phyloP scores from a whole-genome alignment of 768 basidiomycete genomes.

The Fomitopsis pulvina region DNA sequence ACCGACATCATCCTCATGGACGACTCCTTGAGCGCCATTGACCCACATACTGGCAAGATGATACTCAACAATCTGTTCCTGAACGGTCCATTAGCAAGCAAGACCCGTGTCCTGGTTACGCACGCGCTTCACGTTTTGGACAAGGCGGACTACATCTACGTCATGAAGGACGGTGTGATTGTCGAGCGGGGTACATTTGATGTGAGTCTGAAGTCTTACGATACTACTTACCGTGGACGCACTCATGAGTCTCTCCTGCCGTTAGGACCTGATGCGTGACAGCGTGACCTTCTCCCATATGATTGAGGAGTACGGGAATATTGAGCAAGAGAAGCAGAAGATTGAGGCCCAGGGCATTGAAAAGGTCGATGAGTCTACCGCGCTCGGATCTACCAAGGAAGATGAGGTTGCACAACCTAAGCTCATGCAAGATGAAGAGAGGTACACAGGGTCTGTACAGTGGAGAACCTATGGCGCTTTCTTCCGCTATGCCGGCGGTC shows the following conservation, averaged over 20 bases:
- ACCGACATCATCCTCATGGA: slow-evolving; percentile 75
- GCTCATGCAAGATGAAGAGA: slow-evolving; percentile 38
- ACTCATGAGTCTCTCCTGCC: too few relatives aligned
- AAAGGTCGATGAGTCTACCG: not conserved
- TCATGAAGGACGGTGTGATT: slow-evolving; percentile 53
- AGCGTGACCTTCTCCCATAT: slow-evolving; percentile 29
- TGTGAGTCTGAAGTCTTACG: slow-evolving; percentile 16
- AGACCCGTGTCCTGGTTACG: slow-evolving; percentile 84
- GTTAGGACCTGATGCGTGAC: slow-evolving; percentile 25
- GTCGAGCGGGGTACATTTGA: slow-evolving; percentile 37
- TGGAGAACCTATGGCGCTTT: slow-evolving; percentile 30
- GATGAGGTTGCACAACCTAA: not conserved
- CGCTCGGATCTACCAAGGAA: not conserved
- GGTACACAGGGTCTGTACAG: slow-evolving; percentile 31
- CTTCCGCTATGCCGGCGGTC: slow-evolving; percentile 29
- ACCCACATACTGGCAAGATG: slow-evolving; percentile 66
- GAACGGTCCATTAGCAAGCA: slow-evolving; percentile 28
- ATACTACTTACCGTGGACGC: not conserved
- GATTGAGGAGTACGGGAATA: slow-evolving; percentile 33
- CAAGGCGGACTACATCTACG: slow-evolving; percentile 72
- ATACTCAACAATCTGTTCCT: slow-evolving; percentile 33
- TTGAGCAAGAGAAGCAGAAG: slow-evolving; percentile 37
- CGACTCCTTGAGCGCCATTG: slow-evolving; percentile 76
- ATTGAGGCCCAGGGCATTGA: slow-evolving; percentile 14
- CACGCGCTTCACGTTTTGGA: slow-evolving; percentile 88